Conservation (phyloP, 2,329 filamentous ascomycete genomes). For the Pyricularia grisea region DNA sequence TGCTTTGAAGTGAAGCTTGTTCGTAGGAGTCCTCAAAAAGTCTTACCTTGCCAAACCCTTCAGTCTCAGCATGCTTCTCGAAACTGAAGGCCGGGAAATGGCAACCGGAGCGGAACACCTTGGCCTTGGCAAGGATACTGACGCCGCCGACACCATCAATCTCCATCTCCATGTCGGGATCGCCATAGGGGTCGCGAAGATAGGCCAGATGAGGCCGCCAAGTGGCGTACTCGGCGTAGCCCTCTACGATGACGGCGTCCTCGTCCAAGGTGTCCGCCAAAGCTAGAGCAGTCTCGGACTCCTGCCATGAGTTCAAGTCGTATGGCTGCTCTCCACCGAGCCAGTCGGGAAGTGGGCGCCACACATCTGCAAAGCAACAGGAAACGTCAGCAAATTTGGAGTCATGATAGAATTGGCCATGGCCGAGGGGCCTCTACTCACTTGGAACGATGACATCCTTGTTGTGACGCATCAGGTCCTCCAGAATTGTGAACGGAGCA, state of each 20-base stretch:
- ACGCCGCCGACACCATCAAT: conserved; percentile 97
- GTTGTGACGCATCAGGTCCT: conserved; percentile 97
- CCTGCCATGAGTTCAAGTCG: conserved; percentile 98
- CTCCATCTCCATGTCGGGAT: conserved; percentile 99
- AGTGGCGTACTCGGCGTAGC: conserved; percentile 96
- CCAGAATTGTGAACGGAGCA: conserved; percentile 89
- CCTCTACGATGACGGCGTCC: conserved; percentile 97
- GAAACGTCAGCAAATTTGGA: conserved; percentile 10
- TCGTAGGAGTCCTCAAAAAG: not conserved
- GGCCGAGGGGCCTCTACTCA: conserved; percentile 36
- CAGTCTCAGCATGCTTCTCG: conserved; percentile 95
- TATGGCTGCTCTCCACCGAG: conserved; percentile 97
- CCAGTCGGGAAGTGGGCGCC: conserved; percentile 98
- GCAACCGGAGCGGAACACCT: conserved; percentile 87
- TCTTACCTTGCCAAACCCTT: conserved; percentile 85
- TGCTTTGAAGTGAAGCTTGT: too few species aligned
- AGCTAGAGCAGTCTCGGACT: conserved; percentile 91
- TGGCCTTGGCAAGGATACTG: conserved; percentile 92
- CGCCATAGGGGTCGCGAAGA: conserved; percentile 89
- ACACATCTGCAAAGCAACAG: conserved; percentile 62
- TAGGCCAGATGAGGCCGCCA: conserved; percentile 97
- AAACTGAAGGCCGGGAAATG: conserved; percentile 99
- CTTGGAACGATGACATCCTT: conserved; percentile 98
- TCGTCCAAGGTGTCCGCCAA: conserved; percentile 93
- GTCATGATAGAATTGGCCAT: not conserved